Base-by-base conservation (phyloP, 768 basidiomycete species). In the Lactarius sp. region DNA sequence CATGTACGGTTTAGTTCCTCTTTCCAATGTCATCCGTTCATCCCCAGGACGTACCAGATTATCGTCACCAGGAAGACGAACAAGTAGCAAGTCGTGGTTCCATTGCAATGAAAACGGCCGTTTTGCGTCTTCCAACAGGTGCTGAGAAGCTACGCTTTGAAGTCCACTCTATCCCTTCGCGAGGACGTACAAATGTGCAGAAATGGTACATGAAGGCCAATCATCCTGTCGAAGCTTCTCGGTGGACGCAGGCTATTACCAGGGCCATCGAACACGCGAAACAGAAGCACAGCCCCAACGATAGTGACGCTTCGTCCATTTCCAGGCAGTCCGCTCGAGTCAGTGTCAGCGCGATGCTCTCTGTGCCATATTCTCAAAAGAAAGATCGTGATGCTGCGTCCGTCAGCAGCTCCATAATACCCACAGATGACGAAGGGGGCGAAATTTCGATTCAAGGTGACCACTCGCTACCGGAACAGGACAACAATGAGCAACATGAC, bases 21-120 rank as follows among this genome's bases (percentile, higher is more conserved):
- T 14, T 37, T 36, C 31, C 16, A 36, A 61, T 4, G 6, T 8
- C n/a, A 16, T 55, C 18, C 46, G 39, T 22, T 47, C 51, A 61
- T 27, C 47, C 37, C 2, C 12, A 22, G 31, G 27, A 12, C 36
- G 16, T 34, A 18, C 6, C 74, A 74, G 89, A 93, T 73, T 97
- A 91, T 71, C 87, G 90, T 18, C 87, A 89, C 68, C 90, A 94
- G 71, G 92, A 92, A 66, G 95, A 98, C 71, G 94, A 98, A 75
- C 82, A 83, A 8, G 77, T 94, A 36, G 86, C 93, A 0, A 87
- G 86, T 53, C 82, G 95, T 20, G 95, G 95, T 0, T 88, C 92
- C 0, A 94, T 98, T 67, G 84, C 88, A 2, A 90, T 97, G 86
- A 86, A 85, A 69, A 86, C 81, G 0, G 94, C 92, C 0, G 75